These are phyloP conservation scores for Trypanosoma cruzi DNA, from an alignment of 208 protist species.

Conservation along the genomic window DNA sequence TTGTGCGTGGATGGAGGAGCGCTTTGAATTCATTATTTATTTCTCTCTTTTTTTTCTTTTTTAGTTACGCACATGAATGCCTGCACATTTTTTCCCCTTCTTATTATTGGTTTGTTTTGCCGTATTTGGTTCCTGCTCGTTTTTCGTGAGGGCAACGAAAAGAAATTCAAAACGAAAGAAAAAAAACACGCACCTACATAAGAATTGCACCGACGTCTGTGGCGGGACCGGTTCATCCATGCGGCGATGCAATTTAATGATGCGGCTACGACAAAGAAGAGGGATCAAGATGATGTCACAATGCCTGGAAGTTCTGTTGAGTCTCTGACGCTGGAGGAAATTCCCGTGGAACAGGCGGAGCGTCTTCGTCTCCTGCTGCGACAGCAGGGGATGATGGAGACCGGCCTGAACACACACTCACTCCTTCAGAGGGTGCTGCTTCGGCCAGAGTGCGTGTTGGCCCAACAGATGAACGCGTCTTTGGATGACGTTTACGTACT, in stretches of 20 bases:
- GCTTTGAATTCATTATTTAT: not conserved
- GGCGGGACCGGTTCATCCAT: not conserved
- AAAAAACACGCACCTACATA: no score
- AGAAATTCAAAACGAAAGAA: not conserved
- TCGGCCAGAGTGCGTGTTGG: slow-evolving; percentile 14
- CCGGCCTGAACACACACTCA: not conserved
- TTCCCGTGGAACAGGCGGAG: not conserved
- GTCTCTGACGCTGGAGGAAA: not conserved
- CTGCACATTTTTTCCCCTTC: no score
- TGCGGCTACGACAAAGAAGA: not conserved
- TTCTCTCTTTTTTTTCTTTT: slow-evolving; percentile 1
- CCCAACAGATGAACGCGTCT: slow-evolving; percentile 22
- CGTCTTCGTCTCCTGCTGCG: slow-evolving; percentile 11
- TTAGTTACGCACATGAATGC: no score
- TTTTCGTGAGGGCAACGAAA: not conserved
- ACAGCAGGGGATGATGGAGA: not conserved
- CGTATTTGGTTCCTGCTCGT: not conserved
- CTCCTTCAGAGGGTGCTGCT: slow-evolving; percentile 14
- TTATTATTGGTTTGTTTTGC: no score
- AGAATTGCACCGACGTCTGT: not conserved
- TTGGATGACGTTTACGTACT: slow-evolving; percentile 22
- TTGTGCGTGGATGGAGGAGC: not conserved
- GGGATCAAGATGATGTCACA: not conserved
- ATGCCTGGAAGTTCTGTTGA: not conserved
- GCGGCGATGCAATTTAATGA: not conserved